Base-by-base conservation (phyloP, 2,329 filamentous ascomycete species). In the Calycina herbarum region DNA sequence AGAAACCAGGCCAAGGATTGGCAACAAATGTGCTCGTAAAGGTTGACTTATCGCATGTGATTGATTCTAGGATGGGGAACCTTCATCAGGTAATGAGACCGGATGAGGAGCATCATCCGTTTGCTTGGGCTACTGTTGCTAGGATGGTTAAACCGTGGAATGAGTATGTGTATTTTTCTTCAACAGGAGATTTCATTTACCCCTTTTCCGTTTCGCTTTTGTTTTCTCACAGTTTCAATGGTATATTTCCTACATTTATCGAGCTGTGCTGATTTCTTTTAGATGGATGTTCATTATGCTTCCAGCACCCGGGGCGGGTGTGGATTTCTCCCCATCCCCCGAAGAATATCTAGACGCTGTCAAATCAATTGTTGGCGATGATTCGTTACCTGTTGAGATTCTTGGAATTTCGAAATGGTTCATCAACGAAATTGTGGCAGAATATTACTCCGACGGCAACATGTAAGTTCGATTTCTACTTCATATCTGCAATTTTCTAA, bases 101-200 rank as follows among this genome's bases (percentile, higher is more conserved):
- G 0, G 82, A 85, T 64, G 74, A 74, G 2, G 81, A 85, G 62
- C 77, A 82, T 62, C 82, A 83, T 0, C 77, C 77, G 0, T 87
- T 83, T 75, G 84, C 79, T 0, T 85, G 82, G 81, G 77, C 77
- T 38, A 76, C 74, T 2, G 75, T 86, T 68, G 78, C 82, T 2
- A 78, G 87, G 29, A 88, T 89, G 85, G 85, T 89, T 4, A 86
- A 83, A 76, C 82, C 86, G 0, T 89, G 86, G 86, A 73, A 83
- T 68, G 83, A 89, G 76, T 73, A 68, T 24, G 66, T 66, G n/a
- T 62, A 8, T 20, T 11, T 29, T 1, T 24, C 45, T 6, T 20
- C 2, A 11, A 5, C 8, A 27, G 7, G 8, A 10, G 17, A 4
- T 17, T 45, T 4, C 8, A 11, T 13, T 1, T 11, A 10, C 20